These are phyloP conservation scores for Spongispora temasekensis DNA, from an alignment of 1,284 basidiomycete species.

Conservation along the genomic window DNA sequence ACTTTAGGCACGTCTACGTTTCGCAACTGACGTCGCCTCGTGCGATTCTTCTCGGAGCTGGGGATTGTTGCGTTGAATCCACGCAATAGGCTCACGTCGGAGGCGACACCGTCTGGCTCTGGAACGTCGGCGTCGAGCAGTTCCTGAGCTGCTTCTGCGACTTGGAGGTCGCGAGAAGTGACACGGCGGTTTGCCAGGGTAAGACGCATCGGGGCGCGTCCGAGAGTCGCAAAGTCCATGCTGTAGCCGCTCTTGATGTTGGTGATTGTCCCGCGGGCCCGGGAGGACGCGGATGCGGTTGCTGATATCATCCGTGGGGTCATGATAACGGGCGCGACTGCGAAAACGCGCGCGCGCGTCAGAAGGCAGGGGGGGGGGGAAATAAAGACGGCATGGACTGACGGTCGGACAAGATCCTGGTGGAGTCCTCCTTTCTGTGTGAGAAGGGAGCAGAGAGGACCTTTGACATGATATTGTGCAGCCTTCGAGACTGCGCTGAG, in stretches of 20 bases:
- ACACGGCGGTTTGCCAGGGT: slow-evolving; percentile 64
- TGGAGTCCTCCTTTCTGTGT: slow-evolving; percentile 66
- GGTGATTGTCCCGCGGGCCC: slow-evolving; percentile 46
- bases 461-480: slow-evolving; percentile 61
- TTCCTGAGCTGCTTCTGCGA: slow-evolving; percentile 80
- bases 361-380: not conserved
- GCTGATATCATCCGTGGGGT: slow-evolving; percentile 78
- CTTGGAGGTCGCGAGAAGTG: slow-evolving; percentile 81
- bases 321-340: slow-evolving; percentile 91
- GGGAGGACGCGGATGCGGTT: slow-evolving; percentile 60
- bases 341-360: not conserved
- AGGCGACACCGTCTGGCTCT: slow-evolving; percentile 61
- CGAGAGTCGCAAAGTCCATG: slow-evolving; percentile 71
- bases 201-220: slow-evolving; percentile 70
- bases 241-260: slow-evolving; percentile 39
- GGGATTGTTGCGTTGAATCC: slow-evolving; percentile 94
- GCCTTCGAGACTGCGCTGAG: slow-evolving; percentile 37
- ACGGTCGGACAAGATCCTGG: slow-evolving; percentile 72
- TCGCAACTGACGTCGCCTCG: slow-evolving; percentile 74
- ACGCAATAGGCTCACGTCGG: slow-evolving; percentile 73
- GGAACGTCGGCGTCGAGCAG: slow-evolving; percentile 74
- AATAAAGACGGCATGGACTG: slow-evolving; percentile 35
- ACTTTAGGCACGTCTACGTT: slow-evolving; percentile 78
- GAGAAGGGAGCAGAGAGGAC: slow-evolving; percentile 67
- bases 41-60: slow-evolving; percentile 76